A percentile compares a stretch with the other conserved stretches of the same genome.
Conservation (phyloP, 208 protist species). For the Naegleria fowleri region DNA sequence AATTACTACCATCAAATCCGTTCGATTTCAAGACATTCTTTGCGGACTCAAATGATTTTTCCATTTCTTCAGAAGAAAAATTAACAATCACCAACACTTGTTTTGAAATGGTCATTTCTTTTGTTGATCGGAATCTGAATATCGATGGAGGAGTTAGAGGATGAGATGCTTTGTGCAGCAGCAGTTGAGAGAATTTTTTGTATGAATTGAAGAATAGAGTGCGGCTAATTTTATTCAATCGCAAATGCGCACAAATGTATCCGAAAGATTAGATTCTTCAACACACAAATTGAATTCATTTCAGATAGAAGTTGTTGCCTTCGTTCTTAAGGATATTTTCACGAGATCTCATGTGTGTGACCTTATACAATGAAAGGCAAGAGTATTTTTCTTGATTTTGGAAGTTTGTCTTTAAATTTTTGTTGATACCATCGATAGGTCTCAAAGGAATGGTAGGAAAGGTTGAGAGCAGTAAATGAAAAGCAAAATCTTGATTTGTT, state of each 20-base stretch:
- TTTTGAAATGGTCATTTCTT: background rate
- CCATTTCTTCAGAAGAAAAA: background rate
- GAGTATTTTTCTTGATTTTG: background rate
- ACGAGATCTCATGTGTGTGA: too few species aligned
- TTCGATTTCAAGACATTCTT: background rate
- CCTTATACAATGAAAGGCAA: background rate
- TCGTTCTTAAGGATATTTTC: too few species aligned
- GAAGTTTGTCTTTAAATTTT: background rate
- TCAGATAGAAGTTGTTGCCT: too few species aligned
- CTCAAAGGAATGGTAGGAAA: background rate
- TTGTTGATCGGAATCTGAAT: too few species aligned
- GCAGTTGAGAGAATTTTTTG: too few species aligned
- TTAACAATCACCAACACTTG: background rate
- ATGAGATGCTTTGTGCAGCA: too few species aligned
- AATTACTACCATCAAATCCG: background rate
- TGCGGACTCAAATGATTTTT: background rate
- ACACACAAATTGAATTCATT: too few species aligned
- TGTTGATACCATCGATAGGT: background rate
- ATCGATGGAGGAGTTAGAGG: too few species aligned
- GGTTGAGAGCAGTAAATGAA: background rate
- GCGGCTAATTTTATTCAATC: too few species aligned
- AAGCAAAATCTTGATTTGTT: conserved; percentile 3
- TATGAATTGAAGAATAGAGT: too few species aligned
- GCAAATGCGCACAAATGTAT: too few species aligned
- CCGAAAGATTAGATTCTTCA: too few species aligned